Conservation (phyloP, 768 basidiomycete genomes). For the Sporobolomyces pararoseus region DNA sequence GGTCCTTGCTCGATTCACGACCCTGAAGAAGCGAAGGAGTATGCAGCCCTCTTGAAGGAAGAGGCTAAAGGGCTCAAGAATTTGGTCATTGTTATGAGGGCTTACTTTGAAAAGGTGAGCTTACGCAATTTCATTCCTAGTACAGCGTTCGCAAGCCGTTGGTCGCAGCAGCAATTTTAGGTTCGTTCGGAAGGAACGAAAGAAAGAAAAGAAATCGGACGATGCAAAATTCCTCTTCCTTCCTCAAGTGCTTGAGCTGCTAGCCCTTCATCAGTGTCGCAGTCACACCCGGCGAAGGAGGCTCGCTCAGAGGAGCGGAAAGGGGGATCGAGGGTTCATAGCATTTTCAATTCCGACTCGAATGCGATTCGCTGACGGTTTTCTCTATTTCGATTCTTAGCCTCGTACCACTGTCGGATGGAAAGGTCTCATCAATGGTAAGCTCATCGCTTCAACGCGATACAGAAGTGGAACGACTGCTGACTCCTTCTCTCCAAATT, state of each 20-base stretch:
- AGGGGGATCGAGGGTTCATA: background rate
- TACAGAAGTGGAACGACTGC: background rate
- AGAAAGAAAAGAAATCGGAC: no score
- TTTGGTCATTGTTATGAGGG: slow-evolving; percentile 88
- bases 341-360: no score
- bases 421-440: slow-evolving; percentile 65
- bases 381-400: slow-evolving; percentile 55
- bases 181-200: no score
- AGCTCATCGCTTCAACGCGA: background rate
- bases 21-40: slow-evolving; percentile 66
- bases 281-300: no score
- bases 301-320: background rate
- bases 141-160: no score
- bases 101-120: slow-evolving; percentile 73
- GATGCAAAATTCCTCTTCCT: no score
- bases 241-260: no score
- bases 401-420: slow-evolving; percentile 85
- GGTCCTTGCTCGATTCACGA: slow-evolving; percentile 96
- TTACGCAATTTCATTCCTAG: no score
- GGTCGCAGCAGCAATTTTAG: no score
- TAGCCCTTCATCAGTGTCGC: no score
- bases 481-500: background rate
- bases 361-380: no score
- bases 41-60: slow-evolving; percentile 56
- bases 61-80: slow-evolving; percentile 62